Evolutionary conservation across 192 early-diverging fungal species (phyloP).

Genomic region (Coemansia sp.): DNA sequence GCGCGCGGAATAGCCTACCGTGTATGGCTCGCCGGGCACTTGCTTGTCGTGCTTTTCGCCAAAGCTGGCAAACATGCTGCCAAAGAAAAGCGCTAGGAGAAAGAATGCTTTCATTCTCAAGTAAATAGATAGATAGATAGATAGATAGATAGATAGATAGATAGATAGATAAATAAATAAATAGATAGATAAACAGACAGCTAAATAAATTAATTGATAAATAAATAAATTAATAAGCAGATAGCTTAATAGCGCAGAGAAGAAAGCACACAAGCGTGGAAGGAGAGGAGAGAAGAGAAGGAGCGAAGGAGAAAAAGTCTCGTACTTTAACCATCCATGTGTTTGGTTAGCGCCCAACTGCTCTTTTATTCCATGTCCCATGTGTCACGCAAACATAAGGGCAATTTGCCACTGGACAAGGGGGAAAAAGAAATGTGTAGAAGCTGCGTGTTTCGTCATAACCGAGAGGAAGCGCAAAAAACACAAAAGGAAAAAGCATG

Average conservation of each 20-base stretch:
- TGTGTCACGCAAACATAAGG: no score
- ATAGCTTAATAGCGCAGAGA: no score
- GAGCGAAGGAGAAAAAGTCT: no score
- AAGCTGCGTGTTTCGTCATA: no score
- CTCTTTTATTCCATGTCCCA: not conserved
- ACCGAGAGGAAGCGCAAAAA: no score
- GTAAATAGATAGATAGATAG: not conserved
- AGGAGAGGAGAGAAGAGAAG: not conserved
- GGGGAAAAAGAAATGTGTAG: not conserved
- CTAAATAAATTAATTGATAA: no score
- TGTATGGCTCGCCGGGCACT: conserved; percentile 33
- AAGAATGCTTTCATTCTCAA: not conserved
- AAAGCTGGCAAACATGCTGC: not conserved
- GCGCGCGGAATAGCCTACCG: conserved; percentile 34
- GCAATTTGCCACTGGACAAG: not conserved
- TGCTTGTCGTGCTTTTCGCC: conserved; percentile 3
- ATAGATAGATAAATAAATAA: not conserved
- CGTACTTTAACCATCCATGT: no score
- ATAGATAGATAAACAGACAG: not conserved
- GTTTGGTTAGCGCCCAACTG: no score
- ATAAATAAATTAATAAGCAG: no score
- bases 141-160: not conserved
- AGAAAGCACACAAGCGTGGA: no score
- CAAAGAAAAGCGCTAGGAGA: not conserved
- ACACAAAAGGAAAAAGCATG: no score